Base-by-base conservation (phyloP, 805 yeast species). In the Sugiyamaella smithiae region DNA sequence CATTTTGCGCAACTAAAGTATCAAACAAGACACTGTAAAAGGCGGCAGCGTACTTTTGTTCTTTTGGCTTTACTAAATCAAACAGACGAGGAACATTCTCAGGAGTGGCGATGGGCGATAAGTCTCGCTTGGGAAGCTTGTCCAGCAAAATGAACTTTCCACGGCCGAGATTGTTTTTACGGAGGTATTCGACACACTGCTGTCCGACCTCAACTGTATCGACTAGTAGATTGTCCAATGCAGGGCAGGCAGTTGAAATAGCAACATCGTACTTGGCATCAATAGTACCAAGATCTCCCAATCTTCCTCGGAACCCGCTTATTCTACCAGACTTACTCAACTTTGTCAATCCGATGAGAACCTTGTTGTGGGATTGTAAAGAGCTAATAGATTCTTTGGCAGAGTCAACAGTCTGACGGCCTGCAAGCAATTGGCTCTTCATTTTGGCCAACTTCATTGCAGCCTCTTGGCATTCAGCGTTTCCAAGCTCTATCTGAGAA, bases 281-380 rank as follows among this genome's bases (percentile, higher is more conserved):
- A 54, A 93, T 93, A 1, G 77, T 75, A n/a, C 97, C 99, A 40
- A 93, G 70, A 57, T 88, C 95, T 14, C 99, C 99, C 12, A 93
- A 69, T 53, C 97, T 74, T 0, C 98, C 99, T 63, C 87, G 75
- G 57, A 91, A 87, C 0, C 98, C 99, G 5, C 71, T 70, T 20
- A 95, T 77, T 58, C 96, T 75, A 4, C 97, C 97, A 2, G 93
- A 76, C 48, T 82, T 81, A 49, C 84, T 84, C 32, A 93, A 68
- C 53, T 84, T 77, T 50, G 74, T 70, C 48, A 93, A 73, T 12
- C 89, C 85, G 0, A 81, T 63, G 16, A 89, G 71, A 3, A 93
- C 95, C 50, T 81, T 78, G 57, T 78, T 86, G 59, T 84, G 88
- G 52, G 86, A 84, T 57, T 85, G 83, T 12, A 71, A 69, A 17